Conservation (phyloP, 768 basidiomycete genomes). For the Russula sp. region DNA sequence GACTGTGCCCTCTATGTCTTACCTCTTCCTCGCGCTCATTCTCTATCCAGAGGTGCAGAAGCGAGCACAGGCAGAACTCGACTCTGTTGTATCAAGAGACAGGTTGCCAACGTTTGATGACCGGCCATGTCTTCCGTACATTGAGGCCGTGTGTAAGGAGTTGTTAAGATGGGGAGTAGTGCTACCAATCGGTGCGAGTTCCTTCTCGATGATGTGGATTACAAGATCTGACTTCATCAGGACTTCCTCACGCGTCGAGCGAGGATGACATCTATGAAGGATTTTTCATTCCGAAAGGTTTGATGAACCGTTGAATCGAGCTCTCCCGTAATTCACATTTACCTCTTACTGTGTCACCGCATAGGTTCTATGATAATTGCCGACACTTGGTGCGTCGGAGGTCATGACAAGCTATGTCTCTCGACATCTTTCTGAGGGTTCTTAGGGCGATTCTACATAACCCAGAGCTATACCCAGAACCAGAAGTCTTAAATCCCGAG, state of each 20-base stretch:
- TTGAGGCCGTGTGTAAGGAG: constrained; percentile 15
- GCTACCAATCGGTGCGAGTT: neutral
- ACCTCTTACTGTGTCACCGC: neutral
- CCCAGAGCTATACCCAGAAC: constrained; percentile 10
- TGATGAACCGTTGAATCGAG: neutral
- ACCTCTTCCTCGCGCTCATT: neutral
- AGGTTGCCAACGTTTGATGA: constrained; percentile 15
- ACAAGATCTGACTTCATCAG: neutral
- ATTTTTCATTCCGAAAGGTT: constrained; percentile 17
- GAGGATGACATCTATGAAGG: constrained; percentile 12
- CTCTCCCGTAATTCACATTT: no score
- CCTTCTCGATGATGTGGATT: no score
- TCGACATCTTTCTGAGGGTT: neutral
- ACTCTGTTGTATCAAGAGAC: constrained; percentile 6
- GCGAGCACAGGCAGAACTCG: constrained; percentile 15
- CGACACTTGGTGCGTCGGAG: neutral
- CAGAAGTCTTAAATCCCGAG: constrained; percentile 2
- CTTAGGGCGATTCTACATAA: constrained; percentile 9
- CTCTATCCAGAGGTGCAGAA: constrained; percentile 14
- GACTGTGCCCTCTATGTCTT: neutral
- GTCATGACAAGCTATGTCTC: neutral
- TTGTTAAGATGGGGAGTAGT: constrained; percentile 4
- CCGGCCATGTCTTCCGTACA: constrained; percentile 3
- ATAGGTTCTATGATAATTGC: neutral
- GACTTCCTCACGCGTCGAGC: constrained; percentile 1